A percentile compares a stretch with the other conserved stretches of the same genome.
Conservation (phyloP, 1,139 yeast genomes). For the Nadsonia commutata region DNA sequence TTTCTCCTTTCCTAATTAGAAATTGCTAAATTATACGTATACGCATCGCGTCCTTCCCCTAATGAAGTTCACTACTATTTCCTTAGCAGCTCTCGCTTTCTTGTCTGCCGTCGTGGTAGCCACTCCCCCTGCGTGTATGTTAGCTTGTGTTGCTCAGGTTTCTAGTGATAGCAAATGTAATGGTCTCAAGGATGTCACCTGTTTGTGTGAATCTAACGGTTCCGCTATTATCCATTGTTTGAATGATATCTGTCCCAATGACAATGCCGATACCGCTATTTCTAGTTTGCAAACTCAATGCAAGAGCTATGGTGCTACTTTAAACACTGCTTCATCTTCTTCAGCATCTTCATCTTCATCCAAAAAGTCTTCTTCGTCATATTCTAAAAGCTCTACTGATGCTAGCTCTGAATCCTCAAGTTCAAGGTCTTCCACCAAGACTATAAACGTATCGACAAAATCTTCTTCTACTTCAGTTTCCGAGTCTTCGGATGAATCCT, state of each 20-base stretch:
- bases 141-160: constrained; percentile 73
- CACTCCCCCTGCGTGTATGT: constrained; percentile 66
- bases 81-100: constrained; percentile 2
- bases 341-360: not conserved
- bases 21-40: not conserved
- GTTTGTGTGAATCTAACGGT: constrained; percentile 47
- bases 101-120: constrained; percentile 30
- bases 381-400: not conserved
- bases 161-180: constrained; percentile 36
- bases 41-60: not conserved
- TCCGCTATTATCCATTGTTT: constrained; percentile 44
- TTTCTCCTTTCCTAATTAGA: not conserved
- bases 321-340: constrained; percentile 1
- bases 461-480: too few relatives aligned
- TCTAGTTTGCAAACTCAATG: constrained; percentile 33
- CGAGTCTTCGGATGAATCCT: too few relatives aligned
- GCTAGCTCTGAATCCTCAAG: not conserved
- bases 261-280: constrained; percentile 40
- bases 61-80: constrained; percentile 4
- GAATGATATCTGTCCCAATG: constrained; percentile 49
- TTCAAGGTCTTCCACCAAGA: not conserved
- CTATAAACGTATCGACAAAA: not conserved
- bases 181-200: constrained; percentile 42
- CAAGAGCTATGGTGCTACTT: constrained; percentile 9
- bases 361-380: not conserved